Base-by-base conservation (phyloP, 176 grass and related monocot genomes). In the Neostapfia colusana region DNA sequence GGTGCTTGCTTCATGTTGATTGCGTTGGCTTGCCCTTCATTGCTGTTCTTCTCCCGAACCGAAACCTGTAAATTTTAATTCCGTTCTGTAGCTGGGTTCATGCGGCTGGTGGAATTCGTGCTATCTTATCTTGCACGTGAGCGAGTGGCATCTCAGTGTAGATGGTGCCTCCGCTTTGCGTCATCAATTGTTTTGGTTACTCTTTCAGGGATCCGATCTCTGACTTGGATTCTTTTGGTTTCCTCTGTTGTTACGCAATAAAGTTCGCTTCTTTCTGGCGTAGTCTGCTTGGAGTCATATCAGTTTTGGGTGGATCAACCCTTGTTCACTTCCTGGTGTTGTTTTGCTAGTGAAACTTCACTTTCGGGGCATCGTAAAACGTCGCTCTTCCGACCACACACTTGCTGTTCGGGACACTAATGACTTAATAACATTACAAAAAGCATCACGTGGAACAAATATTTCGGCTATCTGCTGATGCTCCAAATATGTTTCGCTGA, bases 291-390 rank as follows among this genome's bases (percentile, higher is more conserved):
- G 70, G 58, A 38, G 27, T 39, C 8, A 49, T 26, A 13, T 45
- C 65, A 25, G 65, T 63, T 70, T 74, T 8, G 81, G 40, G 1
- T 71, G 46, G 64, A 76, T 80, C 59, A 20, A 21, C 60, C 21
- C 16, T 76, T 76, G 71, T 81, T 84, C 57, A 46, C 39, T 81
- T 72, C 77, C 70, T 58, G 17, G 2, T 84, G 70, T 76, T 75
- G 46, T 15, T 58, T 70, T 88, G 70, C 9, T 70, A 63, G 26
- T 64, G 27, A 56, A 71, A 72, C 26, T 65, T 3, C 48, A 81
- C 65, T 76, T 77, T 56, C 2, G 20, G 68, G 37, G 69, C 73
- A 60, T 79, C 75, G 15, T n/a, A 20, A 8, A 4, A 0, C 15
- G 35, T 76, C 38, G 1, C 27, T 57, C 63, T 68, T 20, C n/a